These are phyloP conservation scores for Raphanus raphanistrum DNA, from an alignment of 345 rosid genomes.

Conservation along the genomic window DNA sequence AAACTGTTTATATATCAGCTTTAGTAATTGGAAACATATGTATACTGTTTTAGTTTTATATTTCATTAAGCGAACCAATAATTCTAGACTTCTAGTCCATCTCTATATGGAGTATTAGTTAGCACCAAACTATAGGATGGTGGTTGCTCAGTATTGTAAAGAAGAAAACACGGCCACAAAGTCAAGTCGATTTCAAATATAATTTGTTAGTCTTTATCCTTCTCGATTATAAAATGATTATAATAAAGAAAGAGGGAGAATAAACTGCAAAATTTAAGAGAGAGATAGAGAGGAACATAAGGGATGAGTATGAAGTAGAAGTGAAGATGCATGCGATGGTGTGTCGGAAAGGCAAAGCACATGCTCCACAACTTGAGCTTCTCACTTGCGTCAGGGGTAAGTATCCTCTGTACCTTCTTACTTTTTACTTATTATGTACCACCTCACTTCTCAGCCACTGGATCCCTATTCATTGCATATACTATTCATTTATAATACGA, in stretches of 20 bases:
- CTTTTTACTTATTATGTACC: slow-evolving; percentile 21
- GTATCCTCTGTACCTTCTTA: slow-evolving; percentile 31
- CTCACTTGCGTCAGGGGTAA: slow-evolving; percentile 26
- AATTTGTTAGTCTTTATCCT: slow-evolving; percentile 4
- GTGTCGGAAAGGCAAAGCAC: slow-evolving; percentile 43
- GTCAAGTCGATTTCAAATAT: slow-evolving; percentile 23
- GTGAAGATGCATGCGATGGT: slow-evolving; percentile 44
- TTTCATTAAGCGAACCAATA: background rate
- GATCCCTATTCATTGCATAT: slow-evolving; percentile 8
- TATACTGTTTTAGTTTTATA: background rate
- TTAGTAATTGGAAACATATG: background rate
- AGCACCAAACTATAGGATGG: slow-evolving; percentile 6
- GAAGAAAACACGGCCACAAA: slow-evolving; percentile 1
- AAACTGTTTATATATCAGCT: background rate
- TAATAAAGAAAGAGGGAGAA: background rate
- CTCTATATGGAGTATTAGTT: background rate
- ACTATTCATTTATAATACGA: background rate
- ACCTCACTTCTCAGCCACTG: slow-evolving; percentile 20
- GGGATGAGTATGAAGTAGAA: slow-evolving; percentile 36
- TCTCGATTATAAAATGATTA: slow-evolving; percentile 14
- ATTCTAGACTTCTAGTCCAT: background rate
- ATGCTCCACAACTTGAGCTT: slow-evolving; percentile 36
- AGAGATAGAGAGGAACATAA: slow-evolving; percentile 8
- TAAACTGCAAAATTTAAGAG: background rate
- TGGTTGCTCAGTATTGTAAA: slow-evolving; percentile 5